Percentiles rank a stretch among this genome's conserved stretches.
Evolutionary conservation across 2,329 filamentous ascomycete genomes (phyloP).

Genomic region (Metarhizium rileyi): DNA sequence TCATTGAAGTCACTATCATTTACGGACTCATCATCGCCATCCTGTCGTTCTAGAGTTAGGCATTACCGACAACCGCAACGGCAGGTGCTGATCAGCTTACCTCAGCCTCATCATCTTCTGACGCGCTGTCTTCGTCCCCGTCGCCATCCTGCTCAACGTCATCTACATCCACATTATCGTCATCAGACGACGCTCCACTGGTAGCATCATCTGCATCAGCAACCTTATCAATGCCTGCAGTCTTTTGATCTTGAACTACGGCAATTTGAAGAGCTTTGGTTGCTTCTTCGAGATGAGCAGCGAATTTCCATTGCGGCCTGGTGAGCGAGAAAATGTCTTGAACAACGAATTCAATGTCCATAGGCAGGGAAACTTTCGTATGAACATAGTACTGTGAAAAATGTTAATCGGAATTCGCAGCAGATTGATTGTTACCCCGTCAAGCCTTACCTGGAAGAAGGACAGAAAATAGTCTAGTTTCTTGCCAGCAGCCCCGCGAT

Average conservation of each 20-base stretch:
- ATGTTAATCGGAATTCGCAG: background rate
- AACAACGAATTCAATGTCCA: constrained; percentile 95
- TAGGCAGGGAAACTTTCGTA: constrained; percentile 79
- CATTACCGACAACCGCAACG: background rate
- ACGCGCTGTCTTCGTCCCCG: constrained; percentile 49
- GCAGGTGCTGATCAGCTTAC: constrained; percentile 22
- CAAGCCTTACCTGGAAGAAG: constrained; percentile 64
- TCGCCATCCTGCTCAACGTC: constrained; percentile 54
- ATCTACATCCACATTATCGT: constrained; percentile 59
- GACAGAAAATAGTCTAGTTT: constrained; percentile 96
- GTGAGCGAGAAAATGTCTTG: constrained; percentile 83
- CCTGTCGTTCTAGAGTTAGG: constrained; percentile 22
- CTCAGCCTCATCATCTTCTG: constrained; percentile 50
- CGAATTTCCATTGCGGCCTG: constrained; percentile 86
- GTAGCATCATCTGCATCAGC: constrained; percentile 64
- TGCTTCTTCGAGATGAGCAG: constrained; percentile 72
- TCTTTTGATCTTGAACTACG: constrained; percentile 83
- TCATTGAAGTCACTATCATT: constrained; percentile 63
- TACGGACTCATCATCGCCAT: constrained; percentile 38
- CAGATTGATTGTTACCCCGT: background rate
- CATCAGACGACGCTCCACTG: constrained; percentile 64
- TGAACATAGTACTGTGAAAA: constrained; percentile 73
- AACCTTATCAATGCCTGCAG: constrained; percentile 58
- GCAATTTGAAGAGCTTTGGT: constrained; percentile 74
- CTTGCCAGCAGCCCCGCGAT: constrained; percentile 85